Conservation (phyloP, 2,329 filamentous ascomycete genomes). For the Penicillium sclerotigenum region DNA sequence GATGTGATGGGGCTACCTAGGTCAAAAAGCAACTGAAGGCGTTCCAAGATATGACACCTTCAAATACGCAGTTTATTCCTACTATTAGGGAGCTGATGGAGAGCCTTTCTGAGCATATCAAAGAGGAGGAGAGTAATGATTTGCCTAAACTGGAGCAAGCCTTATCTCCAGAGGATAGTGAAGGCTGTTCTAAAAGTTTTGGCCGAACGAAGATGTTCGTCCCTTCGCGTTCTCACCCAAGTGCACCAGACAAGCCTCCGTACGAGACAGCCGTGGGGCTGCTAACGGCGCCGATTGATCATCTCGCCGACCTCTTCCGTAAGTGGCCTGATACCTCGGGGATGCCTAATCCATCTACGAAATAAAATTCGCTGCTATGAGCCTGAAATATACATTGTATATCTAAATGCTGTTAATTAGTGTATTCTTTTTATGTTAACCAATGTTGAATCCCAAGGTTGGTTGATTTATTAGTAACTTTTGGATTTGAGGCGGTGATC, state of each 20-base stretch:
- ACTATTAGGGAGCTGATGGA: slow-evolving; percentile 44
- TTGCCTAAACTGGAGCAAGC: slow-evolving; percentile 47
- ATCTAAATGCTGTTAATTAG: neutral
- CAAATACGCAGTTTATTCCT: slow-evolving; percentile 40
- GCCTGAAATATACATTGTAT: neutral
- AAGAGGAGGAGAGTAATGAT: slow-evolving; percentile 50
- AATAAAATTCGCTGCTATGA: neutral
- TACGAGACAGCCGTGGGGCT: slow-evolving; percentile 56
- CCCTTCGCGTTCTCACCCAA: slow-evolving; percentile 50
- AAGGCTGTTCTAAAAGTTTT: slow-evolving; percentile 44
- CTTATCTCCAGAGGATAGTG: slow-evolving; percentile 33
- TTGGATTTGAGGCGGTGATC: neutral
- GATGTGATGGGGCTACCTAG: slow-evolving; percentile 30
- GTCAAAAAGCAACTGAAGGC: slow-evolving; percentile 50
- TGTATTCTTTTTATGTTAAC: neutral
- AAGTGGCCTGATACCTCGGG: slow-evolving; percentile 41
- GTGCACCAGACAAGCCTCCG: slow-evolving; percentile 49
- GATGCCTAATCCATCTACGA: slow-evolving; percentile 15
- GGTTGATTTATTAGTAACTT: neutral
- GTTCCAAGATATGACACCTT: slow-evolving; percentile 46
- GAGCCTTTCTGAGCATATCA: slow-evolving; percentile 46
- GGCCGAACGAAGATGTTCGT: slow-evolving; percentile 52
- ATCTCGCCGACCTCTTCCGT: slow-evolving; percentile 52
- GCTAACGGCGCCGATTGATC: slow-evolving; percentile 56
- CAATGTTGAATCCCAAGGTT: too few species aligned